These are phyloP conservation scores for Sphenostylis stenocarpa DNA, from an alignment of 306 rosid genomes.

Conservation along the genomic window DNA sequence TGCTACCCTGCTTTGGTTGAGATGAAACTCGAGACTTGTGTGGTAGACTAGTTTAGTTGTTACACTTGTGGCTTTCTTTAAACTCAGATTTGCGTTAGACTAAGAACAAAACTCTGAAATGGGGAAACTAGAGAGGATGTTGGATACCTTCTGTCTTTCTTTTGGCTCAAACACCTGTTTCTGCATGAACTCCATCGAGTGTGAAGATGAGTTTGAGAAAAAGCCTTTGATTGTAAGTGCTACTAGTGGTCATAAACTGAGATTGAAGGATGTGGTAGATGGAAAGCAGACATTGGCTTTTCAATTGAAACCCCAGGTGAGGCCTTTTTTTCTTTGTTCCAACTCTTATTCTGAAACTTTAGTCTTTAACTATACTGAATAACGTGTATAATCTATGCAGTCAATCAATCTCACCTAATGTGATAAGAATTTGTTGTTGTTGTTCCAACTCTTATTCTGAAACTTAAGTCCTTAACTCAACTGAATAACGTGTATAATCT, in stretches of 20 bases:
- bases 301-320: conserved; percentile 87
- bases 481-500: background rate
- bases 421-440: background rate
- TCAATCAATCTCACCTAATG: background rate
- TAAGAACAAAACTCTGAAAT: conserved; percentile 34
- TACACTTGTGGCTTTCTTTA: conserved; percentile 8
- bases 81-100: background rate
- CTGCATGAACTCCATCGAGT: conserved; percentile 59
- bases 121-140: conserved; percentile 72
- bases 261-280: conserved; percentile 72
- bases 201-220: conserved; percentile 62
- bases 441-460: background rate
- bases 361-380: background rate
- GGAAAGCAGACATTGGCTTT: conserved; percentile 87
- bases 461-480: background rate
- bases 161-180: conserved; percentile 65
- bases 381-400: background rate
- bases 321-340: background rate
- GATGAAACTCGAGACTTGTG: conserved; percentile 27
- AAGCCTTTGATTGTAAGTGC: conserved; percentile 50
- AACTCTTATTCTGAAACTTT: background rate
- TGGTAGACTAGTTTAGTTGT: conserved; percentile 16
- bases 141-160: conserved; percentile 61
- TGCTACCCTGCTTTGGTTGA: conserved; percentile 26
- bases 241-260: conserved; percentile 45